These are phyloP conservation scores for Myxozyma melibiosi DNA, from an alignment of 805 yeast species.

Conservation along the genomic window DNA sequence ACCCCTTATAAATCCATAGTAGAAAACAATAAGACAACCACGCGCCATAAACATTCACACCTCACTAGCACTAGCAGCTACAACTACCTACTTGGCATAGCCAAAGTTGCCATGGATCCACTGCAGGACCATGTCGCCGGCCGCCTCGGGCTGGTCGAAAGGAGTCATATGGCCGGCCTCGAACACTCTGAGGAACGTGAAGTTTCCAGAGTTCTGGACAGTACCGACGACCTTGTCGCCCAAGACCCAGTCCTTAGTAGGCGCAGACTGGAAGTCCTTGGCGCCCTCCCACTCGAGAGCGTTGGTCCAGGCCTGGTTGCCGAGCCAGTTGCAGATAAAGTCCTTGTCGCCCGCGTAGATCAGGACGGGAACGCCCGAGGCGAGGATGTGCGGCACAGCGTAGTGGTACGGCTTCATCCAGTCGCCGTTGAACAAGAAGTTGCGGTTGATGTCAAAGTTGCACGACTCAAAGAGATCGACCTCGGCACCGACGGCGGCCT, in stretches of 20 bases:
- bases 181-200: slow-evolving; percentile 80
- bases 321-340: slow-evolving; percentile 95
- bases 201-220: slow-evolving; percentile 68
- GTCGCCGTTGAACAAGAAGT: slow-evolving; percentile 85
- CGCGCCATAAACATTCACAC: background rate
- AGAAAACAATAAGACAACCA: background rate
- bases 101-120: slow-evolving; percentile 73
- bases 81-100: slow-evolving; percentile 14
- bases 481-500: slow-evolving; percentile 85
- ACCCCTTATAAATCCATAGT: background rate
- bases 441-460: slow-evolving; percentile 73
- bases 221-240: slow-evolving; percentile 64
- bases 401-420: slow-evolving; percentile 82
- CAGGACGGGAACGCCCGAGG: slow-evolving; percentile 74
- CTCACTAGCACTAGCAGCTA: background rate
- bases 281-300: slow-evolving; percentile 67
- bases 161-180: slow-evolving; percentile 98
- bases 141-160: slow-evolving; percentile 75
- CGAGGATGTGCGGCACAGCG: slow-evolving; percentile 70
- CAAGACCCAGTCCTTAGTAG: slow-evolving; percentile 42
- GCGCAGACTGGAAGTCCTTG: slow-evolving; percentile 53
- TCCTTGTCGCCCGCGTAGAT: slow-evolving; percentile 96
- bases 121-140: slow-evolving; percentile 79
- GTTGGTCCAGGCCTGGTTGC: slow-evolving; percentile 85
- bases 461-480: slow-evolving; percentile 77